These are phyloP conservation scores for Petunia hybrid DNA, from an alignment of 305 asterid genomes.

Conservation along the genomic window DNA sequence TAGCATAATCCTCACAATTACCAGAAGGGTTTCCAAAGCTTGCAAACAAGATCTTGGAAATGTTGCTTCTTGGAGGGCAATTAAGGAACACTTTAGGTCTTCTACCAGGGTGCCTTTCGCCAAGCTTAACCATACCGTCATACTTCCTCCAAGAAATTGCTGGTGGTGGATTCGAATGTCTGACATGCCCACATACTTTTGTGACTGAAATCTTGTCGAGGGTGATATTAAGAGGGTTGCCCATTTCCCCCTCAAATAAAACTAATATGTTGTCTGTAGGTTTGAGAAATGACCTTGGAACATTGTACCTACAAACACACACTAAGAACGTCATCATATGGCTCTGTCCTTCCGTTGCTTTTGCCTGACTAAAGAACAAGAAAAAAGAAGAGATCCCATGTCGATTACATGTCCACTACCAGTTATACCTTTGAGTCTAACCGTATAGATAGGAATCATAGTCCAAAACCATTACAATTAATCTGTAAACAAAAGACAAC, in stretches of 20 bases:
- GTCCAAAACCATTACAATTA: too few relatives aligned
- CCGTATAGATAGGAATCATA: too few relatives aligned
- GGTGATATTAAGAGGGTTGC: constrained; percentile 58
- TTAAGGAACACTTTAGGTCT: constrained; percentile 41
- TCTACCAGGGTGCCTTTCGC: constrained; percentile 40
- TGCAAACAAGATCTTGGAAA: constrained; percentile 47
- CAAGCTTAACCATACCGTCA: background rate
- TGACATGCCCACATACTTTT: constrained; percentile 58
- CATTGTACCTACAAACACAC: constrained; percentile 64
- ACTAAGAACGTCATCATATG: constrained; percentile 35
- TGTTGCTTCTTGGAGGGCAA: constrained; percentile 41
- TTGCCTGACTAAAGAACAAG: constrained; percentile 37
- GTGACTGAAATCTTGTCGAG: constrained; percentile 56
- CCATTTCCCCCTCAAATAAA: constrained; percentile 69
- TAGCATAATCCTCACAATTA: constrained; percentile 52
- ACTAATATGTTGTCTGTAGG: constrained; percentile 63
- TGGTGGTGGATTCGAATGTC: constrained; percentile 49
- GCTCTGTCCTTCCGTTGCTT: constrained; percentile 35
- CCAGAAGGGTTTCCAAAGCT: constrained; percentile 68
- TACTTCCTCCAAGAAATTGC: constrained; percentile 37
- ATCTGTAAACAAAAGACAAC: too few relatives aligned
- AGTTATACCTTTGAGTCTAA: too few relatives aligned
- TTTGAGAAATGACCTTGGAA: constrained; percentile 86
- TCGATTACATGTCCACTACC: too few relatives aligned
- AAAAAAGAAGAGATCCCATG: too few relatives aligned